Base-by-base conservation (phyloP, 2,329 filamentous ascomycete genomes). In the Colletotrichum higginsianum region DNA sequence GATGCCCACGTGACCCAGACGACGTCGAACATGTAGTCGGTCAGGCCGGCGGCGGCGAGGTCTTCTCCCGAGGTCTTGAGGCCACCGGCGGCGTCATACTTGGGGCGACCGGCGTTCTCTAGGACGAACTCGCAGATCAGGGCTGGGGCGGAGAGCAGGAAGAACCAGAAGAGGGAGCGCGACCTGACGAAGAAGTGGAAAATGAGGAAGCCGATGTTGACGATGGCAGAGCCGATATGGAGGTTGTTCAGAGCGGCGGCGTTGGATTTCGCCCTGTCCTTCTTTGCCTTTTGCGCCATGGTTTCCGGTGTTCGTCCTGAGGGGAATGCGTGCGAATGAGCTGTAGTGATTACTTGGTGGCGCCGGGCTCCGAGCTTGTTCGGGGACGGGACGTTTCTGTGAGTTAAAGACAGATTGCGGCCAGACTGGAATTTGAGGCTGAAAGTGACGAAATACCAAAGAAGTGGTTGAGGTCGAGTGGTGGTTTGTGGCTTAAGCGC, bases 21-120 rank as follows among this genome's bases (percentile, higher is more conserved):
- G 61, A 98, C 90, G 83, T 99, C 96, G 88, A 97, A 99, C 93
- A 98, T 94, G 86, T 97, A 98, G 84, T 98, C 96, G 13, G 96
- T 98, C 85, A 99, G 84, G 5, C 96, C 96, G 44, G 92, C 89
- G 12, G 94, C 94, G 64, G 93, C 91, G 62, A 99, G 89, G 81
- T 99, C 96, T 80, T 98, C 95, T 53, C 96, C 96, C 0, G 94
- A 86, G 42, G 88, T 90, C 80, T 90, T 91, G 73, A 98, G 86
- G n/a, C 91, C 87, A 16, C 86, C 88, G 58, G 90, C 91, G 26
- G 90, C 80, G 75, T 91, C 89, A 79, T 92, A 93, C 72, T 86
- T 91, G 30, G 96, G 96, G 12, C 96, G 93, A 15, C 94, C 94
- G 9, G 95, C 90, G 57, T 89, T 88, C 82, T 99, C 96, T 73